These are phyloP conservation scores for Starmerella cellae DNA, from an alignment of 805 yeast genomes.

Conservation along the genomic window DNA sequence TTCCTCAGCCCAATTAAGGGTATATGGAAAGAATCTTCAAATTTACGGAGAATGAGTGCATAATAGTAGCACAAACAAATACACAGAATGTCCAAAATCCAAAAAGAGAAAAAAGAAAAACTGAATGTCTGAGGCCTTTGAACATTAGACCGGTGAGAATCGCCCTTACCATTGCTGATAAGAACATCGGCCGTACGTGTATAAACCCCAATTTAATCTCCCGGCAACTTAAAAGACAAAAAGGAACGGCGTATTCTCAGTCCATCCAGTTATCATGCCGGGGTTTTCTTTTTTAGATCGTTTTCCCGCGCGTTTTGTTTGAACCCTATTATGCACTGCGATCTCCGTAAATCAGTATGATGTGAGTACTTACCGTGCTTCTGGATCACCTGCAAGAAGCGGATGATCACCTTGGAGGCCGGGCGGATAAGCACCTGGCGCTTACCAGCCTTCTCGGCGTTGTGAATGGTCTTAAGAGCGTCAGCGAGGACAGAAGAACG, in stretches of 20 bases:
- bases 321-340: too few relatives aligned
- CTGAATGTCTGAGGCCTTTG: slow-evolving; percentile 15
- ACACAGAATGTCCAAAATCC: background rate
- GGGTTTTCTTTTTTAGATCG: slow-evolving; percentile 5
- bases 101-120: background rate
- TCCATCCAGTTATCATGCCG: slow-evolving; percentile 99
- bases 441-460: slow-evolving; percentile 98
- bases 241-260: slow-evolving; percentile 42
- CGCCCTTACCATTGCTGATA: background rate
- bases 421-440: slow-evolving; percentile 98
- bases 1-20: background rate
- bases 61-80: too few relatives aligned
- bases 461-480: slow-evolving; percentile 95
- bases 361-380: slow-evolving; percentile 60
- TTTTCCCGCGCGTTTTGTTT: background rate
- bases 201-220: slow-evolving; percentile 35
- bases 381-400: slow-evolving; percentile 93
- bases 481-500: slow-evolving; percentile 97
- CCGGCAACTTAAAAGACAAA: slow-evolving; percentile 98
- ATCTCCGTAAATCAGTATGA: too few relatives aligned
- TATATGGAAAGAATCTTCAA: too few relatives aligned
- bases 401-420: slow-evolving; percentile 94
- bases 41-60: too few relatives aligned
- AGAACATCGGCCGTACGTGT: slow-evolving; percentile 4
- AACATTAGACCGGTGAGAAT: slow-evolving; percentile 6